phyloP scores from a whole-genome alignment of 768 basidiomycete genomes.

The Hericium alpestre region DNA sequence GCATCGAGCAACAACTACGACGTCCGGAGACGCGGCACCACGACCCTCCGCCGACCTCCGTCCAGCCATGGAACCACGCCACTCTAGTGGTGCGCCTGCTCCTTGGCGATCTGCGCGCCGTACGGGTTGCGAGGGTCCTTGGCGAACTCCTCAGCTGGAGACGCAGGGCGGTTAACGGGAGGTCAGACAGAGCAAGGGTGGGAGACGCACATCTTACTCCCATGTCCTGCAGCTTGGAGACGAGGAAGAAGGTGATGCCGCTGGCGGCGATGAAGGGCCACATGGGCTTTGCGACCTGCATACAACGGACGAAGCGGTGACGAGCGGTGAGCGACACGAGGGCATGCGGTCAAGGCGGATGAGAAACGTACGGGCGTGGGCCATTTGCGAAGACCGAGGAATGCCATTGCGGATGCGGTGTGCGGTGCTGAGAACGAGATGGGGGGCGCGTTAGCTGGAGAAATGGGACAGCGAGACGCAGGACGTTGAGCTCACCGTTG shows the following conservation, averaged over 20 bases:
- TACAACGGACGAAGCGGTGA: constrained; percentile 8
- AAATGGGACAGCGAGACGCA: not conserved
- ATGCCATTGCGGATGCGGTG: constrained; percentile 38
- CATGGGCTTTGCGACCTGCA: constrained; percentile 59
- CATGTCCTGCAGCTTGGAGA: constrained; percentile 56
- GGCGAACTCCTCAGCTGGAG: constrained; percentile 51
- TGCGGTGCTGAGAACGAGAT: too few relatives aligned
- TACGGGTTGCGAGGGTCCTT: constrained; percentile 79
- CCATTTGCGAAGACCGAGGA: constrained; percentile 76
- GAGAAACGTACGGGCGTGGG: constrained; percentile 54
- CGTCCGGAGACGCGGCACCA: too few relatives aligned
- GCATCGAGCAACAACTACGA: too few relatives aligned
- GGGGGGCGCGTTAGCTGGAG: not conserved
- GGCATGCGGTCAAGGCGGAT: not conserved
- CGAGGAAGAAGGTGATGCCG: constrained; percentile 52
- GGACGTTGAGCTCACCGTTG: not conserved
- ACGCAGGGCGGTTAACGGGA: not conserved
- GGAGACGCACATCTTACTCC: constrained; percentile 58
- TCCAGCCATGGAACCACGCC: too few relatives aligned
- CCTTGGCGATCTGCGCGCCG: constrained; percentile 64
- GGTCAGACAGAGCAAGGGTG: not conserved
- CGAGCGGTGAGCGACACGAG: not conserved
- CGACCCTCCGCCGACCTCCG: too few relatives aligned
- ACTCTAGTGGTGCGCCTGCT: constrained; percentile 15
- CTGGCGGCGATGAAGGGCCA: constrained; percentile 74